Percentiles rank a stretch among this genome's conserved stretches.
phyloP scores from a whole-genome alignment of 2,329 filamentous ascomycete species.

The Simplicillium aogashimaense region DNA sequence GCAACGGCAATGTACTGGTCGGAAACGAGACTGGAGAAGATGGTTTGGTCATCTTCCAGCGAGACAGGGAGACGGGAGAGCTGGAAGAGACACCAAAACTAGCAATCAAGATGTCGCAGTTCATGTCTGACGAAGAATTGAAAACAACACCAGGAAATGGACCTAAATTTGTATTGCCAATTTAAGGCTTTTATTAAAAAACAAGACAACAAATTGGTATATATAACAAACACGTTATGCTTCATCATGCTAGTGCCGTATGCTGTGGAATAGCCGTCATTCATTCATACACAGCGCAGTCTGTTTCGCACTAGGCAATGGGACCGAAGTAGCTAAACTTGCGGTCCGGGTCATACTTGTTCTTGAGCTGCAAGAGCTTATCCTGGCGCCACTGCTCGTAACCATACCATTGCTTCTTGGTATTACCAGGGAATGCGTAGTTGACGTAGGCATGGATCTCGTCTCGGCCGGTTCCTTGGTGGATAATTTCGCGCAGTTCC shows the following conservation, averaged over 20 bases:
- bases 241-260: no score
- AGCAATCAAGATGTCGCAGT: conserved; percentile 1
- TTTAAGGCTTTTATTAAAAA: neutral
- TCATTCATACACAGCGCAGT: no score
- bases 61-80: neutral
- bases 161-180: conserved; percentile 3
- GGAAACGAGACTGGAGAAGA: conserved; percentile 2
- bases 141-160: neutral
- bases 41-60: neutral
- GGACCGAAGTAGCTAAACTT: conserved; percentile 29
- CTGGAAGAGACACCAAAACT: neutral
- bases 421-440: conserved; percentile 33
- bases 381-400: conserved; percentile 33
- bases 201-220: neutral
- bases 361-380: conserved; percentile 31
- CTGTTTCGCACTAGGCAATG: conserved; percentile 9
- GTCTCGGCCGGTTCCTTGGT: conserved; percentile 18
- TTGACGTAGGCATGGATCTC: conserved; percentile 33
- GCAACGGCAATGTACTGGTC: conserved; percentile 1
- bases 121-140: conserved; percentile 3
- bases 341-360: conserved; percentile 30
- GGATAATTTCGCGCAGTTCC: conserved; percentile 23
- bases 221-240: no score
- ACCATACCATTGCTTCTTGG: conserved; percentile 29
- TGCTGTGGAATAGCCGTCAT: no score